A percentile compares a stretch with the other conserved stretches of the same genome.
phyloP scores from a whole-genome alignment of 148 eudicot species.

The Camellia sinensis region DNA sequence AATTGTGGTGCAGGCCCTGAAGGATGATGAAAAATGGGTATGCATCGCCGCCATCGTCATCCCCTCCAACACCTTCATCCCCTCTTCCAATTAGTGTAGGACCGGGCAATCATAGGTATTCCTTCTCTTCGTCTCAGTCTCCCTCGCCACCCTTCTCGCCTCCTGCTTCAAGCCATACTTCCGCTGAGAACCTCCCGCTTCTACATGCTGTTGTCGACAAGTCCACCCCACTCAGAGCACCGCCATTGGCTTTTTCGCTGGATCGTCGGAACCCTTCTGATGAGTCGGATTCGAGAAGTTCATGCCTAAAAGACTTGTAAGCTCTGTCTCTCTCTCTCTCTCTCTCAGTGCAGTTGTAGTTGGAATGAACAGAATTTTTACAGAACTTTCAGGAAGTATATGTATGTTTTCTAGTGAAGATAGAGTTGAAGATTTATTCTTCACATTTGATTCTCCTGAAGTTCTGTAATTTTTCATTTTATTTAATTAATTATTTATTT shows the following conservation, averaged over 20 bases:
- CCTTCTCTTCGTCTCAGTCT: conserved; percentile 32
- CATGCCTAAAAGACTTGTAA: conserved; percentile 32
- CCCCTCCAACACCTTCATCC: conserved; percentile 38
- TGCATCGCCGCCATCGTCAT: conserved; percentile 33
- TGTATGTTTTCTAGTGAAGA: background rate
- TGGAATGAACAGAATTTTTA: too few species aligned
- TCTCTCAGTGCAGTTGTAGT: background rate
- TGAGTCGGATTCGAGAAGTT: conserved; percentile 2
- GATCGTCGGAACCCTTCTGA: conserved; percentile 15
- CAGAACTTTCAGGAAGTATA: background rate
- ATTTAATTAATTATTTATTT: too few species aligned
- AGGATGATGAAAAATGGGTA: conserved; percentile 23
- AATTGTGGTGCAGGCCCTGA: too few species aligned
- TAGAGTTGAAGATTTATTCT: background rate
- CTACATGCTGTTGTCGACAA: background rate
- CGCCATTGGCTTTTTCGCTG: conserved; percentile 17
- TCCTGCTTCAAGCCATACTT: conserved; percentile 27
- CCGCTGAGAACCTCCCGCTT: conserved; percentile 27
- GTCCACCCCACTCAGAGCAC: background rate
- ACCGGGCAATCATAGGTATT: conserved; percentile 28
- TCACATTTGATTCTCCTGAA: too few species aligned
- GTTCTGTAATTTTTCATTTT: too few species aligned
- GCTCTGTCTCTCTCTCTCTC: conserved; percentile 13
- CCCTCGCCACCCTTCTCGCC: conserved; percentile 31
- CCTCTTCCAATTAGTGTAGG: conserved; percentile 46